A percentile compares a stretch with the other conserved stretches of the same genome.
These are phyloP conservation scores for Closterium sp. DNA, from an alignment of 139 green algal species.

Conservation along the genomic window DNA sequence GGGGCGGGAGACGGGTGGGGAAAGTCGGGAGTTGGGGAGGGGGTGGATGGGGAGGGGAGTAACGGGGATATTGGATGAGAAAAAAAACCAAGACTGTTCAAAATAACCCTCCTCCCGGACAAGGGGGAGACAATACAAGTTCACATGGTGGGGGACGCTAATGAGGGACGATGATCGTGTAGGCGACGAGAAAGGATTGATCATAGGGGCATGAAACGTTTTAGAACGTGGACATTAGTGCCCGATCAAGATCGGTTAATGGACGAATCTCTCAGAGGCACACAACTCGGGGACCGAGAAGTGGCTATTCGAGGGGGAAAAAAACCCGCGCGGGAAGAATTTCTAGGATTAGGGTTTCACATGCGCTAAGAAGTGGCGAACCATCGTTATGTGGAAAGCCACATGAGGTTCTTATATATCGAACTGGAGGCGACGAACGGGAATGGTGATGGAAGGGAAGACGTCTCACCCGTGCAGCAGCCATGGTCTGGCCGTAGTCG, in stretches of 20 bases:
- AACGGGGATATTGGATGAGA: not conserved
- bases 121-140: too few relatives aligned
- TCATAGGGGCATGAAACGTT: too few relatives aligned
- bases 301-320: too few relatives aligned
- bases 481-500: not conserved
- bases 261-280: too few relatives aligned
- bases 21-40: too few relatives aligned
- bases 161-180: not conserved
- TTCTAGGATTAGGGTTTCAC: not conserved
- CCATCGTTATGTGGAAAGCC: too few relatives aligned
- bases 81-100: too few relatives aligned
- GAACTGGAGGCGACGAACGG: not conserved
- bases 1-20: too few relatives aligned
- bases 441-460: not conserved
- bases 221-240: too few relatives aligned
- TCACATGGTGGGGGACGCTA: not conserved
- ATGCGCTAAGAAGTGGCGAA: not conserved
- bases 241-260: too few relatives aligned
- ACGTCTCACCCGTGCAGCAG: not conserved
- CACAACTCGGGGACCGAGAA: too few relatives aligned
- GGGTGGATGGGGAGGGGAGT: not conserved
- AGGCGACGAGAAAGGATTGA: not conserved
- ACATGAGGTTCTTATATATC: not conserved
- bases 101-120: too few relatives aligned
- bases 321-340: not conserved